Percentiles rank a stretch among this genome's conserved stretches.
Evolutionary conservation across 306 rosid species (phyloP).

Genomic region (Sphenostylis stenocarpa): DNA sequence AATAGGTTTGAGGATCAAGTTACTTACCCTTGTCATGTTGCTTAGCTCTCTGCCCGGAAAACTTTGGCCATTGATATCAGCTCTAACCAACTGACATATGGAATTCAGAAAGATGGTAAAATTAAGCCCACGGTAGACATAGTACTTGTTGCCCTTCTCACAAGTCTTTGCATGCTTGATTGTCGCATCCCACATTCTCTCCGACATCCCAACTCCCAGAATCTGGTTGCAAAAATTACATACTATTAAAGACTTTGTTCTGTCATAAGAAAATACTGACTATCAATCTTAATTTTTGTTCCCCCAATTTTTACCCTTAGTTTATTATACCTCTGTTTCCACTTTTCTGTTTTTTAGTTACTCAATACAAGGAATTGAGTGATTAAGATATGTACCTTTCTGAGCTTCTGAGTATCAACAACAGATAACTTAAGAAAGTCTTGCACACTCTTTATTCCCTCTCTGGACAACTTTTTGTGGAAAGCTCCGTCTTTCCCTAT

Average conservation of each 20-base stretch:
- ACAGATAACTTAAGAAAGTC: slow-evolving; percentile 69
- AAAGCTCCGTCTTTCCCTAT: slow-evolving; percentile 94
- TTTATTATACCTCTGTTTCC: too few species aligned
- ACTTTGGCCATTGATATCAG: slow-evolving; percentile 49
- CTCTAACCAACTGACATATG: slow-evolving; percentile 60
- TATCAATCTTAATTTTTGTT: too few species aligned
- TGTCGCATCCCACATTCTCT: slow-evolving; percentile 77
- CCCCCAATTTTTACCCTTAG: too few species aligned
- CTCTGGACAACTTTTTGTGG: slow-evolving; percentile 50
- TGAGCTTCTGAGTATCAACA: slow-evolving; percentile 51
- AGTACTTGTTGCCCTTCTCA: slow-evolving; percentile 49
- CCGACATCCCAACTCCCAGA: slow-evolving; percentile 84
- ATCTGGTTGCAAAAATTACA: slow-evolving; percentile 40
- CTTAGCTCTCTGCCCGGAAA: slow-evolving; percentile 27
- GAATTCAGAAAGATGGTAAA: slow-evolving; percentile 43
- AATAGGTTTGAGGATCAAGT: background rate
- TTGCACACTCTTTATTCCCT: slow-evolving; percentile 60
- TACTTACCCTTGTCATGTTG: slow-evolving; percentile 43
- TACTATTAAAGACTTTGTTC: background rate
- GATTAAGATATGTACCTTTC: slow-evolving; percentile 35
- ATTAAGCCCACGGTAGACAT: slow-evolving; percentile 35
- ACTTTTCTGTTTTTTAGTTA: too few species aligned
- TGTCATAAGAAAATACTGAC: background rate
- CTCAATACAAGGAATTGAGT: background rate
- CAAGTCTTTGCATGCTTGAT: slow-evolving; percentile 79